phyloP scores from a whole-genome alignment of 2,329 filamentous ascomycete species.

The Orbilia ellipsospora region DNA sequence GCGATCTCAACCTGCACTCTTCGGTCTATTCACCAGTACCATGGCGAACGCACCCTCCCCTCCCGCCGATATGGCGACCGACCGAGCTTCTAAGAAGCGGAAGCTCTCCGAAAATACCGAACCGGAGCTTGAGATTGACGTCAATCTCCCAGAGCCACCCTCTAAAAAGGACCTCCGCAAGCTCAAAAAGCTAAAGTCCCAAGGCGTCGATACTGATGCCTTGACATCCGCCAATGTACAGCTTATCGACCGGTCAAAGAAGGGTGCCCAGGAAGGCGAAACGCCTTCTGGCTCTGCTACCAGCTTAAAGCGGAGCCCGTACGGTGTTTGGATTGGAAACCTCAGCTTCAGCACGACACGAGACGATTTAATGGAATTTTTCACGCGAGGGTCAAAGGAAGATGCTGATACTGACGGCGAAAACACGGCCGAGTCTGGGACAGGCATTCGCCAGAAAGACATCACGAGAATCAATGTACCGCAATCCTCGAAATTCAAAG shows the following conservation, averaged over 20 bases:
- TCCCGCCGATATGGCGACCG: slow-evolving; percentile 57
- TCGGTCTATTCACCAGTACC: background rate
- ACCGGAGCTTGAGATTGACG: slow-evolving; percentile 87
- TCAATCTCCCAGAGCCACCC: slow-evolving; percentile 88
- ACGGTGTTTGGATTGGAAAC: slow-evolving; percentile 96
- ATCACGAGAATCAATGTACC: slow-evolving; percentile 90
- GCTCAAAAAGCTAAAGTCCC: slow-evolving; percentile 78
- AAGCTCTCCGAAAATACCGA: slow-evolving; percentile 68
- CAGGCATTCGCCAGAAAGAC: slow-evolving; percentile 69
- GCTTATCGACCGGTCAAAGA: slow-evolving; percentile 59
- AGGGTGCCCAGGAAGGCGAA: slow-evolving; percentile 63
- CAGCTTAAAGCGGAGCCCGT: slow-evolving; percentile 73
- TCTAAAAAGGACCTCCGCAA: slow-evolving; percentile 93
- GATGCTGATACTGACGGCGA: slow-evolving; percentile 9
- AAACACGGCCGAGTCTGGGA: background rate
- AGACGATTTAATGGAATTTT: slow-evolving; percentile 79
- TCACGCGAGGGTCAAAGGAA: slow-evolving; percentile 65
- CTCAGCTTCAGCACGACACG: slow-evolving; percentile 84
- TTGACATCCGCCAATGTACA: slow-evolving; percentile 50
- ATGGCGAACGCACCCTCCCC: slow-evolving; percentile 48
- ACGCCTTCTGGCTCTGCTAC: slow-evolving; percentile 59
- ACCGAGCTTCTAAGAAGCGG: slow-evolving; percentile 70
- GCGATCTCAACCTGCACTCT: background rate
- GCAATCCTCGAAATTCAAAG: slow-evolving; percentile 67
- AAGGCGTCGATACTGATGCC: slow-evolving; percentile 62